A percentile compares a stretch with the other conserved stretches of the same genome.
Conservation (phyloP, 176 grass and related monocot genomes). For the Pontederia crassipes region DNA sequence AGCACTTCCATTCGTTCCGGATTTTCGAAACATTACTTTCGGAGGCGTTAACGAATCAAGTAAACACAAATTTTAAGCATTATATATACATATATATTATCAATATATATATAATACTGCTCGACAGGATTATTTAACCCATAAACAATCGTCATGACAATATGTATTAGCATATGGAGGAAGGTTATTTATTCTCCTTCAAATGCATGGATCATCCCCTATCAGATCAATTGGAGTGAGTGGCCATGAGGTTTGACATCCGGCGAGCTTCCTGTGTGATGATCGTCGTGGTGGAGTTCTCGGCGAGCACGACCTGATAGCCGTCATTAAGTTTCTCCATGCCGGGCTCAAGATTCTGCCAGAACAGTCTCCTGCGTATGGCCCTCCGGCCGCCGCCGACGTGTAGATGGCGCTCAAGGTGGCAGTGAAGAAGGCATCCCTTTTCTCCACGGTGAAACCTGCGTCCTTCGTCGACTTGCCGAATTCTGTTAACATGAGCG, state of each 20-base stretch:
- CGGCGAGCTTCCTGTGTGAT: slow-evolving; percentile 2
- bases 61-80: too few species aligned
- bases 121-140: too few species aligned
- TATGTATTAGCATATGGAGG: too few species aligned
- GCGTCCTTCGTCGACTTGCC: background rate
- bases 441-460: background rate
- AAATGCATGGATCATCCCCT: too few species aligned
- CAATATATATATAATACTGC: too few species aligned
- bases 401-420: slow-evolving; percentile 1
- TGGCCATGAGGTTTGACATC: background rate
- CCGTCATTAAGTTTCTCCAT: slow-evolving; percentile 12
- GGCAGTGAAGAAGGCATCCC: background rate
- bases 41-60: too few species aligned
- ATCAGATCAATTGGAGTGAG: too few species aligned
- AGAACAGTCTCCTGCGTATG: slow-evolving; percentile 21
- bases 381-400: slow-evolving; percentile 31
- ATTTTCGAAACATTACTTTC: too few species aligned
- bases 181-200: too few species aligned
- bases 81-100: too few species aligned
- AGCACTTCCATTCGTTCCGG: too few species aligned
- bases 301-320: slow-evolving; percentile 9
- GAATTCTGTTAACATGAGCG: slow-evolving; percentile 19
- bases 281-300: background rate
- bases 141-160: too few species aligned
- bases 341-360: slow-evolving; percentile 11